Evolutionary conservation across 2,329 filamentous ascomycete genomes (phyloP), one percentile per base, ranked within the genome.

Genomic region (Aspergillus ochraceus): DNA sequence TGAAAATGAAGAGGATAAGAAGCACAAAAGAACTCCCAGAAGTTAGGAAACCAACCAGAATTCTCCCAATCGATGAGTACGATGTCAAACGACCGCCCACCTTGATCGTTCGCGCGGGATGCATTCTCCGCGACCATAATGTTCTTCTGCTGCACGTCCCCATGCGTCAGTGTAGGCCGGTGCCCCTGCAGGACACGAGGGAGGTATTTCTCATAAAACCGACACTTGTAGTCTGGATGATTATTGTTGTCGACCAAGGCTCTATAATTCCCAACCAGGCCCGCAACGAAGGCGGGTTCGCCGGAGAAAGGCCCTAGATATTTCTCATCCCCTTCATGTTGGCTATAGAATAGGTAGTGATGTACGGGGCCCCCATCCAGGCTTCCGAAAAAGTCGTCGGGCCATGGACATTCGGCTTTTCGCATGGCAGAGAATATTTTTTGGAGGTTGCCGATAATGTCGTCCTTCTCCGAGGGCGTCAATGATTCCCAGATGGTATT

Each of bases 121-220:
- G 36, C 54, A 58, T 68, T 67, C 54, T 68, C 64, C 17, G 42
- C 59, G 5, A 60, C 22, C 51, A 60, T 57, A 11, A 62, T 57
- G 17, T 62, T 57, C 39, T 62, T 62, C 57, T 66, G 68, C 63
- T 73, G 70, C 57, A 68, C 51, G 46, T 71, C 70, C 32, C 70
- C 68, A 60, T 73, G 70, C 12, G 70, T 72, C 47, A 72, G 63
- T 45, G 65, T 72, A 0, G 71, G 67, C 60, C 66, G 67, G 52
- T 71, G 68, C 17, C 69, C 69, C 57, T 69, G 60, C 54, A 71
- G 62, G 32, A 71, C 59, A n/a, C 56, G 45, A 58, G 60, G 8
- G 22, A 72, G 49, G 39, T 70, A 66, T 60, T 55, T 66, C 63
- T 72, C 65, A 49, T 70, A 72, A 58, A 62, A 72, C 60, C 66